These are phyloP conservation scores for Tremella fuciformis DNA, from an alignment of 768 basidiomycete species.

Conservation along the genomic window DNA sequence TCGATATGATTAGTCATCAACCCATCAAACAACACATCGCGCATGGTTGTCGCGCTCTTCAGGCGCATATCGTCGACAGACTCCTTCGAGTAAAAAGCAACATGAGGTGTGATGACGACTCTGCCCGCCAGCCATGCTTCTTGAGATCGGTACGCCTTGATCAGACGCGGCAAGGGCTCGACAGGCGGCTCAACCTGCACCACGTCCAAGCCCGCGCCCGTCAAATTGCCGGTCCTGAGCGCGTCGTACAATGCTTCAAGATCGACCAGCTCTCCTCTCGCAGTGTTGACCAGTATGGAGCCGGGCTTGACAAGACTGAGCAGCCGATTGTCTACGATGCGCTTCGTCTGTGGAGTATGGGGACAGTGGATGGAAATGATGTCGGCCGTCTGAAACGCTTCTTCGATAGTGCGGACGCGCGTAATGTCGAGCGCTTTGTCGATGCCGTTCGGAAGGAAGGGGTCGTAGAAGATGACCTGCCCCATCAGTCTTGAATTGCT, in stretches of 20 bases:
- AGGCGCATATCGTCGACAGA: neutral
- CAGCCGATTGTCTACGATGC: slow-evolving; percentile 38
- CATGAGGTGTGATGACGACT: slow-evolving; percentile 9
- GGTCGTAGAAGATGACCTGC: slow-evolving; percentile 10
- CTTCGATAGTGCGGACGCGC: slow-evolving; percentile 8
- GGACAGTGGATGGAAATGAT: slow-evolving; percentile 53
- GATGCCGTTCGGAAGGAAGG: neutral
- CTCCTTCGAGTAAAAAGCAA: slow-evolving; percentile 9
- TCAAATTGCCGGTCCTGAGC: slow-evolving; percentile 25
- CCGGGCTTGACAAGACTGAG: slow-evolving; percentile 41
- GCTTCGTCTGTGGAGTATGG: slow-evolving; percentile 36
- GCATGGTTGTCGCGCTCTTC: slow-evolving; percentile 2
- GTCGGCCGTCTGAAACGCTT: slow-evolving; percentile 42
- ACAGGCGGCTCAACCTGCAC: slow-evolving; percentile 40
- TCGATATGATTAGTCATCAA: slow-evolving; percentile 1
- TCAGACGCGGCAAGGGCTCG: neutral
- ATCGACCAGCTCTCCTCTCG: slow-evolving; percentile 50
- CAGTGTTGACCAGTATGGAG: slow-evolving; percentile 50
- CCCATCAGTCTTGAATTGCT: too few species aligned
- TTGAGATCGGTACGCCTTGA: slow-evolving; percentile 5
- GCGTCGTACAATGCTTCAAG: slow-evolving; percentile 32
- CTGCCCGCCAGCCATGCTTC: neutral
- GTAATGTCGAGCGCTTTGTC: slow-evolving; percentile 1
- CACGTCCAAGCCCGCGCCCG: slow-evolving; percentile 48
- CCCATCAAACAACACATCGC: slow-evolving; percentile 9